Conservation (phyloP, 2,329 filamentous ascomycete genomes). For the Decorospora gaudefroyi region DNA sequence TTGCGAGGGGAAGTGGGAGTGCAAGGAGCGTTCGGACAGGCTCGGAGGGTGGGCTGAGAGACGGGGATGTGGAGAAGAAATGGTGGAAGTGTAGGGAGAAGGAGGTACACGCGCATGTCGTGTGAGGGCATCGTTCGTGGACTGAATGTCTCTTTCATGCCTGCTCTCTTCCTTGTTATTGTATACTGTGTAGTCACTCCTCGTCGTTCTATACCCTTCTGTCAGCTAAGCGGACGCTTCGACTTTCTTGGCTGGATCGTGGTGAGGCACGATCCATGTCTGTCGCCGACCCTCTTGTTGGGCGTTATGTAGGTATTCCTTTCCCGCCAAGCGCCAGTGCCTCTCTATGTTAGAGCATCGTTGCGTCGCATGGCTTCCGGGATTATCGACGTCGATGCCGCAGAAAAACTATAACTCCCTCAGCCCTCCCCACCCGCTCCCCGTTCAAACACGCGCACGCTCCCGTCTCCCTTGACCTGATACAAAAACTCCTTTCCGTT, state of each 20-base stretch:
- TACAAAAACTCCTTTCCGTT: slow-evolving; percentile 76
- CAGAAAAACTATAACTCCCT: too few relatives aligned
- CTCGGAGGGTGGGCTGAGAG: slow-evolving; percentile 14
- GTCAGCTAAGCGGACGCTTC: too few relatives aligned
- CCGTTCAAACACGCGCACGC: slow-evolving; percentile 81
- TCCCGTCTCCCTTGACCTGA: slow-evolving; percentile 76
- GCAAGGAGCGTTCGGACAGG: slow-evolving; percentile 13
- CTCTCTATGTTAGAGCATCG: too few relatives aligned
- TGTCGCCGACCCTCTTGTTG: too few relatives aligned
- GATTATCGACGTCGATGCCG: too few relatives aligned
- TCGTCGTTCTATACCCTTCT: slow-evolving; percentile 13
- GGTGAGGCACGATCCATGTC: too few relatives aligned
- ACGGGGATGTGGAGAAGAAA: slow-evolving; percentile 24
- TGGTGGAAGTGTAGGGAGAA: slow-evolving; percentile 27
- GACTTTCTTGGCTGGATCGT: too few relatives aligned
- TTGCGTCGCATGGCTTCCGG: too few relatives aligned
- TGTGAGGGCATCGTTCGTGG: slow-evolving; percentile 2
- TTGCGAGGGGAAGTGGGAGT: slow-evolving; percentile 20
- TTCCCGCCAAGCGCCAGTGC: too few relatives aligned
- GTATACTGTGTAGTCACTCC: neutral
- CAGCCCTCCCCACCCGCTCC: slow-evolving; percentile 55
- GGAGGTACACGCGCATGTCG: slow-evolving; percentile 16
- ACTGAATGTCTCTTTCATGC: neutral
- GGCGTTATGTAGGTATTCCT: too few relatives aligned
- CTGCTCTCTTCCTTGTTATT: slow-evolving; percentile 1